phyloP scores from a whole-genome alignment of 306 rosid species.

The Trifolium fragiferum region DNA sequence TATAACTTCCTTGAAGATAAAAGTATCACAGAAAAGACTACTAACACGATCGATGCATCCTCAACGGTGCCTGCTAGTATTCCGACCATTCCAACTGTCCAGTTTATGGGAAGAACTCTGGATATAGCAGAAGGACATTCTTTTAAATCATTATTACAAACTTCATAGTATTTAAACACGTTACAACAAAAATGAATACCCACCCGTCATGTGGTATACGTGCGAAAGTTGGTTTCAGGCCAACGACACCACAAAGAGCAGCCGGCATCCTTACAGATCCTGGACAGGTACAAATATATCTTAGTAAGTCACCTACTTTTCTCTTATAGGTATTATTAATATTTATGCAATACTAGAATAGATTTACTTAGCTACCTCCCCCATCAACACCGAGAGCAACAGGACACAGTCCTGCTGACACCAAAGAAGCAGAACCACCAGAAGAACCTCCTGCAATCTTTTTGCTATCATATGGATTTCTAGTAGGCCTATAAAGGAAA shows the following conservation, averaged over 20 bases:
- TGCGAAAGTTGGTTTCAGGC: conserved; percentile 86
- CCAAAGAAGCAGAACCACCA: conserved; percentile 94
- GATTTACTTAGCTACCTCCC: conserved; percentile 64
- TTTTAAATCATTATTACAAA: conserved; percentile 26
- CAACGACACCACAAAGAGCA: conserved; percentile 90
- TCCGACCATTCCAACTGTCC: conserved; percentile 99
- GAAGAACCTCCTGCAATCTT: conserved; percentile 93
- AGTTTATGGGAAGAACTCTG: conserved; percentile 92
- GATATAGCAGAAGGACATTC: conserved; percentile 38
- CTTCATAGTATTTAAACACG: conserved; percentile 28
- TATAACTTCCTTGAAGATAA: conserved; percentile 33
- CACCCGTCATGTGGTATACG: conserved; percentile 88
- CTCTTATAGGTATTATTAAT: neutral
- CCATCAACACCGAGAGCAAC: conserved; percentile 96
- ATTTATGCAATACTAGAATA: conserved; percentile 9
- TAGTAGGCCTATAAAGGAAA: conserved; percentile 60
- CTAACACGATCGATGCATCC: conserved; percentile 82
- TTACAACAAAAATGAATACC: conserved; percentile 35
- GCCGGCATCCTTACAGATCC: conserved; percentile 99
- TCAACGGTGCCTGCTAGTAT: conserved; percentile 80
- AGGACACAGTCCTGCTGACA: conserved; percentile 92
- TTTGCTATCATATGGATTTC: conserved; percentile 72
- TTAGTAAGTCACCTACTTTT: conserved; percentile 22
- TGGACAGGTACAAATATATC: conserved; percentile 44
- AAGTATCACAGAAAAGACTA: conserved; percentile 32